Evolutionary conservation across 1,284 basidiomycete species (phyloP), one percentile per base, ranked within the genome.

Genomic region (Pyrrhoderma noxium): DNA sequence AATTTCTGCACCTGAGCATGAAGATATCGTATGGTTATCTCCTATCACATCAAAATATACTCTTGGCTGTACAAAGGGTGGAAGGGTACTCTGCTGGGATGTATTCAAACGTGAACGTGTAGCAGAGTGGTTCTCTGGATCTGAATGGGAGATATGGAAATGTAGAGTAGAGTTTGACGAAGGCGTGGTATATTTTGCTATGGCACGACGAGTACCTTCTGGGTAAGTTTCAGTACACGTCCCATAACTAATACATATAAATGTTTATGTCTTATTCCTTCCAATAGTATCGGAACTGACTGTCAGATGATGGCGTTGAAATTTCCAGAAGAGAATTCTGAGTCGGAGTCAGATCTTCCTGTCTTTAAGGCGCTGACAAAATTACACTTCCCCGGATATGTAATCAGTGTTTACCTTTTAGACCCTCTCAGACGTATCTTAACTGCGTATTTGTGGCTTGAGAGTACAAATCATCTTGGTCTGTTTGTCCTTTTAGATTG

Each of bases 21-120:
- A 85, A 58, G 80, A 84, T 51, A 76, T 86, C 11, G 82, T 86
- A 57, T 86, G 82, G 83, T 64, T 85, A 8, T 83, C 81, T 2
- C 82, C 83, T 16, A 85, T 86, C 58, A 85, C 83, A 1, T 80
- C 80, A 3, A 80, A 74, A 39, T 86, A 85, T 60, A 82, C 76
- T 2, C 73, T 86, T 14, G 85, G 82, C 58, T 79, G 82, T 1
- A 86, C 83, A 0, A 83, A 82, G 65, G 78, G 74, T 49, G 83
- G 84, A 2, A 80, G 80, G 58, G 80, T 86, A n/a, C 75, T 86
- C 5, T 86, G 83, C 58, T 85, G 83, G 84, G 82, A 86, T 55
- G 75, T 85, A 13, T 74, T 75, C 47, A 70, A 71, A 2, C 76
- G 84, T 49, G 60, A 64, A 2, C 77, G 75, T 54, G 69, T 84